Base-by-base conservation (phyloP, 108 stramenopile genomes). In the Cylindrotheca closterium region DNA sequence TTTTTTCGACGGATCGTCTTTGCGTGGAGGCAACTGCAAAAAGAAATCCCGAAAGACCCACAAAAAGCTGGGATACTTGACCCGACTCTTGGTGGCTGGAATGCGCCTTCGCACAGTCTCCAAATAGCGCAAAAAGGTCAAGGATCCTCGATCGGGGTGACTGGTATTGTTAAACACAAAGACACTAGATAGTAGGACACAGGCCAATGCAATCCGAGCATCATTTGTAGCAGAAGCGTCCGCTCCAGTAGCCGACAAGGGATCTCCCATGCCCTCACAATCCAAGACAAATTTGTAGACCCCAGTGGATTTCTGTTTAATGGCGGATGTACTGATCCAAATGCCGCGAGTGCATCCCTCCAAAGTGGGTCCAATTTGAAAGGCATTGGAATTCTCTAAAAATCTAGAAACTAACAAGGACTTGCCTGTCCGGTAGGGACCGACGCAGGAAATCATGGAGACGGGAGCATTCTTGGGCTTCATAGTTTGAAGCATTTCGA, bases 11-110 rank as follows among this genome's bases (percentile, higher is more conserved):
- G 58, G 21, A 33, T 42, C 37, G 15, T 59, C 37, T 24, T 59
- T 59, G 2, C 58, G 58, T 24, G 19, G 30, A 22, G 58, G 58
- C 31, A 59, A 21, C 31, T 59, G 58, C 4, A 59, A 5, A 21
- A 59, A 59, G 30, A 59, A 59, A 18, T 59, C 58, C 3, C 58
- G 58, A 29, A 59, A 59, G 18, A 59, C 58, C 58, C 58, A 59
- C 19, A 59, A 18, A 18, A 59, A 59, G 58, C 27, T 2, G 18
- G 58, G 58, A 29, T 52, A 25, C 51, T 52, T 52, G 51, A 24
- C 18, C 8, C 24, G 5, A 18, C 23, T 25, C 21, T 52, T 25
- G 51, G 51, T 8, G n/a, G 8, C 51, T 15, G 58, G 58, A 4
- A 59, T 33, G n/a, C 58, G 30, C 24, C 33, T 30, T 22, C 58